Evolutionary conservation across 768 basidiomycete species (phyloP), one percentile per base, ranked within the genome.

Genomic region (Agrocybe pediades): DNA sequence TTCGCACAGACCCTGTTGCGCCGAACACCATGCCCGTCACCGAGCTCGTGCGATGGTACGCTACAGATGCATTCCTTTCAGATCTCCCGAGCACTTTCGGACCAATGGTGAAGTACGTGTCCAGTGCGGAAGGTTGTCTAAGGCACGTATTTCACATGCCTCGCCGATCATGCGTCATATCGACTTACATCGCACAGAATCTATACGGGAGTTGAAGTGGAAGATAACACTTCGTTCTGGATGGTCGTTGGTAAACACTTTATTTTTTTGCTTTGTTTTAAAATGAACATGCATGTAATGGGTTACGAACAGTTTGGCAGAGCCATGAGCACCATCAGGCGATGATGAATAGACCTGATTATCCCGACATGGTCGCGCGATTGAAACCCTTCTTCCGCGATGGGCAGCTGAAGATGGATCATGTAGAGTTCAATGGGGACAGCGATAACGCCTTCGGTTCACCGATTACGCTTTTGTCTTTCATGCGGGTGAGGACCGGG

Each of bases 21-120:
- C 41, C 41, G 13, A 25, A 42, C 29, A 54, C 30, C 33, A 62
- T 70, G 68, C 63, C 68, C 9, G 46, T 64, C 46, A 54, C 71
- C 44, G 68, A 71, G 49, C 56, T 71, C 29, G 62, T 63, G 1
- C 51, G 55, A 24, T 71, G 70, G 62, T 51, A 61, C 16, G 64
- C 58, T 21, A 66, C 68, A 9, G 63, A 66, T 6, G 66, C 51
- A 0, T 66, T 66, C 41, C 41, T 65, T 11, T 53, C 55, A 21
- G 58, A 67, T 23, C 51, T 55, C 2, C 49, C 60, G 1, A 40
- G 44, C 15, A 19, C 47, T 17, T 55, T 65, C 47, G 57, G 41
- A 26, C 39, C 49, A 24, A 50, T 41, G 6, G 29, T 50, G 19
- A 17, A 50, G n/a, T 41, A 50, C 20, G 49, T 50, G 7, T 50